Percentiles rank a stretch among this genome's conserved stretches.
Conservation (phyloP, 2,329 filamentous ascomycete genomes). For the Macrophomina tecta region DNA sequence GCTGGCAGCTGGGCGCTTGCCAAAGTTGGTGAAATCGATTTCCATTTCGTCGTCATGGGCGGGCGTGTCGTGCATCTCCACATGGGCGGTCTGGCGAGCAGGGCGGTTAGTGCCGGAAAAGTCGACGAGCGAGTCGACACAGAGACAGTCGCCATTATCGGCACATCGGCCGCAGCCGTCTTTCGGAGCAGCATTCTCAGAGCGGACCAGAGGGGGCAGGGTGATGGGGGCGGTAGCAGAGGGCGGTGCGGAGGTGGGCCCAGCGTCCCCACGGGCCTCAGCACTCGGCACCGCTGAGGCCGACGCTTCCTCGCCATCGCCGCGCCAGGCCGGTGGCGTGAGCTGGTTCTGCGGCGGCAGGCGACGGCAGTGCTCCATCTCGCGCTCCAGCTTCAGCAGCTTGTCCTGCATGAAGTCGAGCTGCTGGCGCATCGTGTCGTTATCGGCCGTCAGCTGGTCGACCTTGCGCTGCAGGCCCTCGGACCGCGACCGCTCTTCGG, state of each 20-base stretch:
- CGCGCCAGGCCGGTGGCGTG: slow-evolving; percentile 29
- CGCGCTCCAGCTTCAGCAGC: slow-evolving; percentile 26
- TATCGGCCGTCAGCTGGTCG: slow-evolving; percentile 29
- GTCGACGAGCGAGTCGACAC: slow-evolving; percentile 36
- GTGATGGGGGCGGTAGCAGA: slow-evolving; percentile 16
- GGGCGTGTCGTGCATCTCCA: slow-evolving; percentile 13
- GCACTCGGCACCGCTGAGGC: slow-evolving; percentile 6
- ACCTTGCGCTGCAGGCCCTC: slow-evolving; percentile 28
- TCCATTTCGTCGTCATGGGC: slow-evolving; percentile 34
- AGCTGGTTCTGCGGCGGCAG: slow-evolving; percentile 23
- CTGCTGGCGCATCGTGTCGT: slow-evolving; percentile 27
- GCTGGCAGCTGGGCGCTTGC: slow-evolving; percentile 19
- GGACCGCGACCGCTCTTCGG: slow-evolving; percentile 28
- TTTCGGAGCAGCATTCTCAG: slow-evolving; percentile 19
- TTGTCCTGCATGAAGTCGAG: slow-evolving; percentile 26
- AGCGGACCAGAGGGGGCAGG: slow-evolving; percentile 25
- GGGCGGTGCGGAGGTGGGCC: slow-evolving; percentile 15
- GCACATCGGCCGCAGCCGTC: slow-evolving; percentile 27
- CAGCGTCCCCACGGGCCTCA: slow-evolving; percentile 24
- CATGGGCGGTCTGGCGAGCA: slow-evolving; percentile 32
- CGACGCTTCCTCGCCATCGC: slow-evolving; percentile 19
- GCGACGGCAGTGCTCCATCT: slow-evolving; percentile 23
- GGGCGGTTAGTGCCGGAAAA: slow-evolving; percentile 23
- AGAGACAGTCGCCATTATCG: slow-evolving; percentile 39
- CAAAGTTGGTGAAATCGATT: slow-evolving; percentile 42